Evolutionary conservation across 2,329 filamentous ascomycete genomes (phyloP), one percentile per base, ranked within the genome.

Genomic region (Dendrostoma leiphaemia): DNA sequence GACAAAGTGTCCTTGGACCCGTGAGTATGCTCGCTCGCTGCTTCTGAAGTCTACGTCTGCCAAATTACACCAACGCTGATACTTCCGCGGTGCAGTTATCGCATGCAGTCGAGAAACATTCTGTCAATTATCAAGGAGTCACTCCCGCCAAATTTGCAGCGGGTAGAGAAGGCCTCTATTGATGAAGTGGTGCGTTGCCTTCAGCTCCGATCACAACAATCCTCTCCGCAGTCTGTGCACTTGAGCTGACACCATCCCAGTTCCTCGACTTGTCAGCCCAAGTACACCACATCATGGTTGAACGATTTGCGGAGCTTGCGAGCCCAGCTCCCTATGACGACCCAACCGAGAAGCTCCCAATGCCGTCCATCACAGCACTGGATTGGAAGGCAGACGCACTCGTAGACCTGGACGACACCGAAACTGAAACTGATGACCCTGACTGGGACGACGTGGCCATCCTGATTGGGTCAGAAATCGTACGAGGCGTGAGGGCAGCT

Each of bases 371-470:
- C 21, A 88, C 86, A 2, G 89, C 85, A 1, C 71, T 97, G 17
- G 86, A 95, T 66, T 97, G 92, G 92, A 76, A 86, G 58, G 82
- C 87, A 0, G 91, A 96, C 72, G 88, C 85, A n/a, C 74, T 96
- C 52, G 78, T 95, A 15, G 90, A 92, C 66, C 74, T 96, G 46
- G 86, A 94, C 60, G 78, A 84, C 35, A 76, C 77, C 23, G 83
- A 91, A 57, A 82, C 82, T 10, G 92, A 96, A 69, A 81, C 86
- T 19, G 81, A 88, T 61, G 88, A 95, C 64, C 90, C 91, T 1
- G 94, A 99, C 71, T 99, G 94, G 94, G 93, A 99, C 69, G 94
- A 99, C 74, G 81, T 97, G 60, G 89, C 84, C 15, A 89, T 96
- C 67, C 77, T 90, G 28, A 84, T 97, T 64, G 94, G 89, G 0